A percentile compares a stretch with the other conserved stretches of the same genome.
These are phyloP conservation scores for Calonectria hongkongensis DNA, from an alignment of 2,329 filamentous ascomycete genomes.

Conservation along the genomic window DNA sequence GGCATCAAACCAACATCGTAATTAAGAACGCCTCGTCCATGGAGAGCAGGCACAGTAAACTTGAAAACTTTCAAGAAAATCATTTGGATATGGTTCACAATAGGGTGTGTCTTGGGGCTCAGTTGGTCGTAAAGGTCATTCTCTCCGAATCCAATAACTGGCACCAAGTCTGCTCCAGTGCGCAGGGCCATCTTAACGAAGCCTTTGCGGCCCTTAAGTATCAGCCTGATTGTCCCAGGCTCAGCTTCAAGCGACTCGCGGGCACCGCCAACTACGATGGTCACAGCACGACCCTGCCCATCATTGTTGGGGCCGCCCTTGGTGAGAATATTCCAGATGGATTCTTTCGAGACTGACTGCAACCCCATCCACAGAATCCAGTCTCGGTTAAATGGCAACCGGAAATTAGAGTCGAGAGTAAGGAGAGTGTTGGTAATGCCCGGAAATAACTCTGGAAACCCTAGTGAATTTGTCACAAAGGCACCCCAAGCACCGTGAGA, in stretches of 20 bases:
- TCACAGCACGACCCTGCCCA: conserved; percentile 96
- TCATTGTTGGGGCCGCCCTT: conserved; percentile 85
- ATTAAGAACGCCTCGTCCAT: conserved; percentile 95
- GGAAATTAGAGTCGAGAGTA: conserved; percentile 97
- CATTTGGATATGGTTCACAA: conserved; percentile 88
- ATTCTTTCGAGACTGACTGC: conserved; percentile 91
- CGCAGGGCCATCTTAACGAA: conserved; percentile 96
- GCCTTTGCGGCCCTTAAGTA: conserved; percentile 89
- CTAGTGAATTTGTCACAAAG: conserved; percentile 92
- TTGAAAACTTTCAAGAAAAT: conserved; percentile 89
- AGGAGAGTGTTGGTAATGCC: conserved; percentile 95
- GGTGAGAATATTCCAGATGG: conserved; percentile 90
- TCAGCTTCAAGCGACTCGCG: conserved; percentile 93
- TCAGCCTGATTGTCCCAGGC: conserved; percentile 84
- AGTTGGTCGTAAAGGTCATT: conserved; percentile 97
- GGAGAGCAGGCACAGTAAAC: conserved; percentile 93
- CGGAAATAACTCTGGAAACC: conserved; percentile 91
- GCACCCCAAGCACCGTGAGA: conserved; percentile 95
- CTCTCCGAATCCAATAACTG: conserved; percentile 94
- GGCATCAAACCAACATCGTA: conserved; percentile 98
- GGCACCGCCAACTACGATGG: conserved; percentile 95
- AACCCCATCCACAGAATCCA: conserved; percentile 94
- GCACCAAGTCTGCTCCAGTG: conserved; percentile 94
- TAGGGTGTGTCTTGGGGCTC: conserved; percentile 83
- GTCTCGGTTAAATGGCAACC: conserved; percentile 93